A percentile compares a stretch with the other conserved stretches of the same genome.
Conservation (phyloP, 2,329 filamentous ascomycete species). For the Parastagonospora nodorum region DNA sequence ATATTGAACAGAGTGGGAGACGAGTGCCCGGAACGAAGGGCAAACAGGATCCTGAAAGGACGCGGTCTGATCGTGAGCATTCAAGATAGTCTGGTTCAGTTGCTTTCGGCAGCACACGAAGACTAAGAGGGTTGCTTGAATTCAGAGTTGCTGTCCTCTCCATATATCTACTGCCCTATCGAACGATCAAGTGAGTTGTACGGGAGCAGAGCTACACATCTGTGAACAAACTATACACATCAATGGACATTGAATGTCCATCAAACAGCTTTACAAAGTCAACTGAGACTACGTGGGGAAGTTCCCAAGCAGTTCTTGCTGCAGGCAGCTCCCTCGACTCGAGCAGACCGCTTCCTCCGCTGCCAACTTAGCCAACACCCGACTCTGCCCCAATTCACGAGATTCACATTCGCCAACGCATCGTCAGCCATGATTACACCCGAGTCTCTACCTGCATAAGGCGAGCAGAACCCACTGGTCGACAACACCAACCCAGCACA, state of each 20-base stretch:
- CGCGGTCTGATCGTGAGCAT: background rate
- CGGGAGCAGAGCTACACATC: too few species aligned
- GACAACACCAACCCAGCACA: background rate
- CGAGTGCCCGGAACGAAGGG: slow-evolving; percentile 2
- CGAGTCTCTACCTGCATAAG: slow-evolving; percentile 12
- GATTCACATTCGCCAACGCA: background rate
- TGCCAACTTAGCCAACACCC: too few species aligned
- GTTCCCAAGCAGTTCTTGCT: too few species aligned
- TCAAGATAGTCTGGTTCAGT: background rate
- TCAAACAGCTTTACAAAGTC: too few species aligned
- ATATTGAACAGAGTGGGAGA: slow-evolving; percentile 22
- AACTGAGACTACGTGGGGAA: too few species aligned
- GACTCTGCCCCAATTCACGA: background rate
- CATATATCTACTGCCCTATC: too few species aligned
- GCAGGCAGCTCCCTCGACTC: too few species aligned
- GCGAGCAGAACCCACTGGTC: slow-evolving; percentile 1
- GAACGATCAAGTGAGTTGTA: too few species aligned
- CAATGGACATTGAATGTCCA: too few species aligned
- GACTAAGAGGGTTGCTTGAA: background rate
- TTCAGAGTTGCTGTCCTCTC: too few species aligned
- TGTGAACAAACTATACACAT: too few species aligned
- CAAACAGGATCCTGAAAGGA: slow-evolving; percentile 17
- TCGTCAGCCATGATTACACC: background rate
- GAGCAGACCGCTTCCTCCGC: too few species aligned
- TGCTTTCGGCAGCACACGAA: background rate